These are phyloP conservation scores for Leccinum aurantiacum DNA, from an alignment of 768 basidiomycete species.

Conservation along the genomic window DNA sequence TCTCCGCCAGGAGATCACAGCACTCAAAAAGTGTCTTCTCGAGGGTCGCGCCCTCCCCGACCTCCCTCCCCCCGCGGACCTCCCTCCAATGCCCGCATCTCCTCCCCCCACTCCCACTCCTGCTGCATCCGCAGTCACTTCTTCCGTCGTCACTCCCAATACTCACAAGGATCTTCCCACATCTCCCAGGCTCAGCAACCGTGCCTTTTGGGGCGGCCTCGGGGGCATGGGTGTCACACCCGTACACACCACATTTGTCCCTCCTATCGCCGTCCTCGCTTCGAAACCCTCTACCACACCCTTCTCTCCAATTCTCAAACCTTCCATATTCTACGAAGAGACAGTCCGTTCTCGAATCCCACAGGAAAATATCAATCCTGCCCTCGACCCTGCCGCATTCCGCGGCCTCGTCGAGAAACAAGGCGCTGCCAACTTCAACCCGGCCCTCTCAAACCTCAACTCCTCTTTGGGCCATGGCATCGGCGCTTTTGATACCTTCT, in stretches of 20 bases:
- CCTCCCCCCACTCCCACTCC: conserved; percentile 36
- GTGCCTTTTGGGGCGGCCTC: conserved; percentile 82
- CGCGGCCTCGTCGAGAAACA: conserved; percentile 32
- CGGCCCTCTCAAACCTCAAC: conserved; percentile 31
- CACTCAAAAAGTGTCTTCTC: conserved; percentile 73
- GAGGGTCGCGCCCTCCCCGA: conserved; percentile 55
- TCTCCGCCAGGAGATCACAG: conserved; percentile 71
- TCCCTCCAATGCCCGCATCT: conserved; percentile 38
- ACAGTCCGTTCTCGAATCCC: conserved; percentile 23
- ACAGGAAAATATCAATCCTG: conserved; percentile 30
- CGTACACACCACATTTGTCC: conserved; percentile 81
- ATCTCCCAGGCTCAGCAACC: conserved; percentile 50
- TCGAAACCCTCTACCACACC: conserved; percentile 21
- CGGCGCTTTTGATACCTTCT: conserved; percentile 71
- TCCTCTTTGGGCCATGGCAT: conserved; percentile 25
- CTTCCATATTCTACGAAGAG: conserved; percentile 34
- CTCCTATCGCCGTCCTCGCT: conserved; percentile 51
- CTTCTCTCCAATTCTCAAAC: conserved; percentile 26
- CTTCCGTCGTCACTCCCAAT: conserved; percentile 57
- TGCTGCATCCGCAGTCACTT: conserved; percentile 17
- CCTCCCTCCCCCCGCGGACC: conserved; percentile 47
- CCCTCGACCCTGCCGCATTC: conserved; percentile 20
- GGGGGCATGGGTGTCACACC: conserved; percentile 73
- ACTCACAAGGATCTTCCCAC: conserved; percentile 75
- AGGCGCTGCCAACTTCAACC: conserved; percentile 31